These are phyloP conservation scores for Sphaerulina musiva DNA, from an alignment of 2,329 filamentous ascomycete species.

Conservation along the genomic window DNA sequence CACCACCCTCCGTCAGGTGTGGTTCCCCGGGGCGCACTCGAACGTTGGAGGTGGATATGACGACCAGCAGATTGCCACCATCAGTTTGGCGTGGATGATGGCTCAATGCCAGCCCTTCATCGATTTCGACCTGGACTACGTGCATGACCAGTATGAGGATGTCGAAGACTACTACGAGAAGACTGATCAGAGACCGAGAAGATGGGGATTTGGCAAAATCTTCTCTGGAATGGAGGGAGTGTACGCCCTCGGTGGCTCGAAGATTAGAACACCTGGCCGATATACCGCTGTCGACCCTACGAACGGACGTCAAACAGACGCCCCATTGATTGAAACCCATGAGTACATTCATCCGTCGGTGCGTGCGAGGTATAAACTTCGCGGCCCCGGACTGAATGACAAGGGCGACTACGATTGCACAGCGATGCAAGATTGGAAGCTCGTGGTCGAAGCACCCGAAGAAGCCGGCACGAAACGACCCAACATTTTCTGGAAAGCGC, in stretches of 20 bases:
- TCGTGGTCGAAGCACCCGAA: slow-evolving; percentile 41
- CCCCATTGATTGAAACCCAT: slow-evolving; percentile 43
- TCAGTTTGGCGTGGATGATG: slow-evolving; percentile 54
- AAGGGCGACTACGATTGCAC: slow-evolving; percentile 41
- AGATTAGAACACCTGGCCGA: slow-evolving; percentile 42
- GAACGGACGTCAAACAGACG: slow-evolving; percentile 38
- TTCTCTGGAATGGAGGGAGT: slow-evolving; percentile 43
- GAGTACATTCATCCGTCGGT: slow-evolving; percentile 49
- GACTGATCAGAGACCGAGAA: slow-evolving; percentile 36
- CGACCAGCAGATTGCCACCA: slow-evolving; percentile 46
- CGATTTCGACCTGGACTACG: slow-evolving; percentile 44
- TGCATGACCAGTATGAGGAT: slow-evolving; percentile 43
- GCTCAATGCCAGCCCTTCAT: slow-evolving; percentile 45
- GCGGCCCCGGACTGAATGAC: slow-evolving; percentile 44
- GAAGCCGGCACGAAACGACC: slow-evolving; percentile 31
- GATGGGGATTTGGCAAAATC: slow-evolving; percentile 47
- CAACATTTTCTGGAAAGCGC: slow-evolving; percentile 40
- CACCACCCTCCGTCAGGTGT: slow-evolving; percentile 44
- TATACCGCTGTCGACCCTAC: slow-evolving; percentile 43
- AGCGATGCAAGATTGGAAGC: slow-evolving; percentile 43
- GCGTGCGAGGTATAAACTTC: slow-evolving; percentile 40
- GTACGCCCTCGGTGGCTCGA: slow-evolving; percentile 43
- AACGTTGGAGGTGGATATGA: slow-evolving; percentile 44
- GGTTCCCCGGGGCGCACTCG: slow-evolving; percentile 44
- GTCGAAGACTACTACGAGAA: slow-evolving; percentile 41